Evolutionary conservation across 2,329 filamentous ascomycete genomes (phyloP), one percentile per base, ranked within the genome.

Genomic region (Penicillium frequentans): DNA sequence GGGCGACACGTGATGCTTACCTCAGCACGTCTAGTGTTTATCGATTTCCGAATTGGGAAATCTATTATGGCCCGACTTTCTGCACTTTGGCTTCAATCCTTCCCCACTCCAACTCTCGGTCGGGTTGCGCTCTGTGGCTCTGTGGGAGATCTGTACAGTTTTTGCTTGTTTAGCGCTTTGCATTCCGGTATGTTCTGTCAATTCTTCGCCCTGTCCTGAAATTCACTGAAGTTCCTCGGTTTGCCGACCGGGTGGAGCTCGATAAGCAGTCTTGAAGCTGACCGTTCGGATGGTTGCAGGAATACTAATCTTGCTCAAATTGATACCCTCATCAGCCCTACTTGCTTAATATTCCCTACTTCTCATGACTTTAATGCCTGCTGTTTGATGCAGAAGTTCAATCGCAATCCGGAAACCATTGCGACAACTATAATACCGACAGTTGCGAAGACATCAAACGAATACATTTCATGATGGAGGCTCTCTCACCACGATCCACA

Each of bases 401-500:
- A 42, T 49, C 21, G 31, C 43, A 37, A 35, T 26, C 13, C 14
- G 10, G 13, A 52, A 21, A 24, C 26, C 43, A 44, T 31, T 27
- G 58, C 54, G 53, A 60, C 49, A 29, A 55, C 46, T 39, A 37
- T 42, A 39, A 39, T 39, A 19, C 35, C 29, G 31, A 29, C 46
- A 43, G 48, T 31, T 42, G 27, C 54, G 48, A 13, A 45, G 39
- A 46, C 29, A 46, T 29, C 54, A 23, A 49, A 49, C n/a, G 3
- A 44, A 39, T 26, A 47, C n/a, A 58, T 21, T 54, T 55, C 55
- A 72, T 59, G 55, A 79, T 80, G 77, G 77, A 81, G 69, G 75
- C 79, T 37, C 67, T 81, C 46, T 81, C 79, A 29, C 79, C 79
- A 50, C 75, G 77, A 50, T 77, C 79, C 49, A 76, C 77, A 42